phyloP scores from a whole-genome alignment of 495 filamentous ascomycete genomes.

The Beverwykella pulmonaria region DNA sequence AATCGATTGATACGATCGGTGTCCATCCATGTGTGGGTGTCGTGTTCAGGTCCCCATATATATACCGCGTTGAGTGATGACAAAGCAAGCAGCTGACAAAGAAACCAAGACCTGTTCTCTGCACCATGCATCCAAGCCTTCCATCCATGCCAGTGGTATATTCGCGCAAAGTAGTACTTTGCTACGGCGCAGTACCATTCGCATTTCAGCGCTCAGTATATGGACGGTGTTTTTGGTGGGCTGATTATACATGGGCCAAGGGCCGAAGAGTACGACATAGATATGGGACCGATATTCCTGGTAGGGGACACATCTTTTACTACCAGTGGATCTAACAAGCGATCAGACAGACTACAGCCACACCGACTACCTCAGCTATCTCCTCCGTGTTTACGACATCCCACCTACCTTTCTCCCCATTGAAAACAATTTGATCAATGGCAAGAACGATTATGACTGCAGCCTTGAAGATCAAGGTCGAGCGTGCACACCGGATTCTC shows the following conservation, averaged over 20 bases:
- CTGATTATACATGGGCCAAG: slow-evolving; percentile 46
- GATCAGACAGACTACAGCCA: slow-evolving; percentile 30
- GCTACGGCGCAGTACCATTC: slow-evolving; percentile 55
- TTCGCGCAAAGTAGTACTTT: too few species aligned
- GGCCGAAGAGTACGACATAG: slow-evolving; percentile 40
- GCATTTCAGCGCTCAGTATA: slow-evolving; percentile 53
- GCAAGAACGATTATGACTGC: slow-evolving; percentile 51
- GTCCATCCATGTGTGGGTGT: too few species aligned
- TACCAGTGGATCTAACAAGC: background rate
- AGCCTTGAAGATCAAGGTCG: slow-evolving; percentile 58
- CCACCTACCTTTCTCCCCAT: slow-evolving; percentile 18
- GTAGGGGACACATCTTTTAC: too few species aligned
- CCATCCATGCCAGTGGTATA: too few species aligned
- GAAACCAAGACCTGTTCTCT: too few species aligned
- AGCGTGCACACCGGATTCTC: slow-evolving; percentile 54
- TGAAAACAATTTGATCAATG: slow-evolving; percentile 47
- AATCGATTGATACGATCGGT: too few species aligned
- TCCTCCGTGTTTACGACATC: slow-evolving; percentile 27
- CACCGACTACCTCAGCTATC: slow-evolving; percentile 33
- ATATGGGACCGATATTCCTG: slow-evolving; percentile 43
- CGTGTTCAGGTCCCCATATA: too few species aligned
- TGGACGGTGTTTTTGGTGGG: slow-evolving; percentile 49
- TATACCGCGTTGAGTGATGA: too few species aligned
- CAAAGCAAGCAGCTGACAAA: too few species aligned
- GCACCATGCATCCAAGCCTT: too few species aligned